Base-by-base conservation (phyloP, 2,329 filamentous ascomycete genomes). In the Penicillium rolfsii region DNA sequence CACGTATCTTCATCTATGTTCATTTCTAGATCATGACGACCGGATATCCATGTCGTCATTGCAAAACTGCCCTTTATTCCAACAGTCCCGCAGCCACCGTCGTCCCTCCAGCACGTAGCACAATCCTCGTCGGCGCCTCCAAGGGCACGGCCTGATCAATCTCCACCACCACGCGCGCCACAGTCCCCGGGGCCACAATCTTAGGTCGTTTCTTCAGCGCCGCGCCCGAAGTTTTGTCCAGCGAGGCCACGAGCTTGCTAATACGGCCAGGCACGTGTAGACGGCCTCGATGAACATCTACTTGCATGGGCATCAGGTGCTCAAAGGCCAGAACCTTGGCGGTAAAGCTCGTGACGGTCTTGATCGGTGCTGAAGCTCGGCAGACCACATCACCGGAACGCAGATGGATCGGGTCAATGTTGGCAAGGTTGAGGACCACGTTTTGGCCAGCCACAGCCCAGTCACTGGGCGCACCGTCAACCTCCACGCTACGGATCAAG, bases 361-460 rank as follows among this genome's bases (percentile, higher is more conserved):
- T 78, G 36, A 97, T 88, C 0, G 92, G 89, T 1, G 84, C 79
- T 1, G 83, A 82, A 0, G 87, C 83, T 52, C 86, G 83, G 77
- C 93, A 97, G n/a, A 97, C 79, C 19, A 98, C 90, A 71, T 98
- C 93, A 22, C 95, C 95, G 7, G 90, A 84, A 49, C 87, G 86
- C 9, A 99, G 84, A 70, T 97, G 90, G 16, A 91, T 85, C 0
- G 91, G 85, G 69, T 98, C 94, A 71, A 97, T 92, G 66, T 94
- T 90, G 8, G 87, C 84, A 52, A 99, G 83, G 67, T 96, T 90
- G n/a, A 99, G 80, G 0, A 88, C 89, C 16, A 91, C 87, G 61
- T 95, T 96, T 72, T 98, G 92, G 1, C 94, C 94, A 0, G 94
- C 93, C 14, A 97, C 93, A 0, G 91, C 92, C 92, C 93, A 99